phyloP scores from a whole-genome alignment of 768 basidiomycete genomes.

The Auricularia cornea region DNA sequence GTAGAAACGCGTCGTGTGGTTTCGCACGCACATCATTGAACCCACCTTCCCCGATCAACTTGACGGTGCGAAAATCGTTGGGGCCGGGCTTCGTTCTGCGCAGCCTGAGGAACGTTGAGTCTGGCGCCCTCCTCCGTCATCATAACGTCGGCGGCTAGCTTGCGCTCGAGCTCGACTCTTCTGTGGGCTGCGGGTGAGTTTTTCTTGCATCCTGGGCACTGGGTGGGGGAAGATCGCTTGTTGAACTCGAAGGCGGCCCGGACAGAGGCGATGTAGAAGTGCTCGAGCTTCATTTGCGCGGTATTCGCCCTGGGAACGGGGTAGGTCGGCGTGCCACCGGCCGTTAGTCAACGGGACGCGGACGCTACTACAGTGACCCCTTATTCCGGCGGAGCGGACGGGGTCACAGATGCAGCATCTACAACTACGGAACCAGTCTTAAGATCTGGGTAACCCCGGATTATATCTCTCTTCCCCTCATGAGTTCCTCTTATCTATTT shows the following conservation, averaged over 20 bases:
- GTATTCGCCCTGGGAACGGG: conserved; percentile 77
- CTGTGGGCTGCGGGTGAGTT: conserved; percentile 34
- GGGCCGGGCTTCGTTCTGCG: conserved; percentile 84
- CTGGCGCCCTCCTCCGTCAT: conserved; percentile 88
- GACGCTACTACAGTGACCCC: no score
- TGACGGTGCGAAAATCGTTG: conserved; percentile 91
- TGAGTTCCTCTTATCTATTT: no score
- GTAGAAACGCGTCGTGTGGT: not conserved
- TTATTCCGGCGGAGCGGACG: no score
- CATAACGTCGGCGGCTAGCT: conserved; percentile 57
- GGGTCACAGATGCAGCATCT: no score
- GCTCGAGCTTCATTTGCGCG: conserved; percentile 92
- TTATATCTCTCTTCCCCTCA: no score
- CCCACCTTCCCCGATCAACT: conserved; percentile 97
- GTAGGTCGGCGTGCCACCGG: conserved; percentile 66
- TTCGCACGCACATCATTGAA: conserved; percentile 76
- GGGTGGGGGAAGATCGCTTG: conserved; percentile 52
- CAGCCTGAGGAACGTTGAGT: conserved; percentile 81
- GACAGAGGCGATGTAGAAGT: conserved; percentile 94
- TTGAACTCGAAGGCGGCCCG: conserved; percentile 93
- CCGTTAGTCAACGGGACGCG: no score
- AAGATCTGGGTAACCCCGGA: no score
- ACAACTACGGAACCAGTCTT: no score
- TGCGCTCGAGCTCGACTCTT: conserved; percentile 80
- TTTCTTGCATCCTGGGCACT: not conserved